Evolutionary conservation across 1,284 basidiomycete species (phyloP).

Genomic region (Cystobasidium slooffiae): DNA sequence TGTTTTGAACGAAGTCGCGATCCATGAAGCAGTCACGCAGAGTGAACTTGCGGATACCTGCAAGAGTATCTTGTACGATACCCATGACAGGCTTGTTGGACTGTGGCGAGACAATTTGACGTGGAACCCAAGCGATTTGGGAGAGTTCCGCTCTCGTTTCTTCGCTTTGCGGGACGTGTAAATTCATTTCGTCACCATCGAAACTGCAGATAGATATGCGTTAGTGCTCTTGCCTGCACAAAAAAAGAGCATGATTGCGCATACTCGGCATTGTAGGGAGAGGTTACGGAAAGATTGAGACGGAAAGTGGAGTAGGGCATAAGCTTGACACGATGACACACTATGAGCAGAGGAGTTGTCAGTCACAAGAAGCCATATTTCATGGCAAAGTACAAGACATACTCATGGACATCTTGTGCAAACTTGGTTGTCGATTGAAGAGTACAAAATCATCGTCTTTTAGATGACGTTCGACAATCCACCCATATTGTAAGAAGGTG

Average conservation of each 20-base stretch:
- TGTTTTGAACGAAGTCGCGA: constrained; percentile 93
- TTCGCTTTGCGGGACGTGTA: constrained; percentile 98
- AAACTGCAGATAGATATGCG: constrained; percentile 62
- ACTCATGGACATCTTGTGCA: constrained; percentile 99
- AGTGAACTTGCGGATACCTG: constrained; percentile 96
- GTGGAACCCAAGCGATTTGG: constrained; percentile 99
- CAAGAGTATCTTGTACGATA: constrained; percentile 98
- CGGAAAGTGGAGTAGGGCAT: constrained; percentile 99
- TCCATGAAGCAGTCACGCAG: constrained; percentile 92
- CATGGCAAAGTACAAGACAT: constrained; percentile 42
- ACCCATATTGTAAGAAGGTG: constrained; percentile 94
- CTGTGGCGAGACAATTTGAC: constrained; percentile 97
- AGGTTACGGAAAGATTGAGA: constrained; percentile 86
- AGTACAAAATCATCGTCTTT: constrained; percentile 96
- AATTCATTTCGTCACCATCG: constrained; percentile 99
- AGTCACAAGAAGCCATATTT: background rate
- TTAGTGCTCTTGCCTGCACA: no score
- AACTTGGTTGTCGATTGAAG: constrained; percentile 96
- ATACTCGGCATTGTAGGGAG: constrained; percentile 86
- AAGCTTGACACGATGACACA: constrained; percentile 96
- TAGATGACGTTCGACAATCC: constrained; percentile 97
- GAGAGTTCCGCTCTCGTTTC: constrained; percentile 98
- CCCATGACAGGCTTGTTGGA: constrained; percentile 99
- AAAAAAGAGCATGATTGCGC: no score
- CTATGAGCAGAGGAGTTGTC: constrained; percentile 38